Evolutionary conservation across 495 filamentous ascomycete species (phyloP), one percentile per base, ranked within the genome.

Genomic region (Penicillium flavigenum): DNA sequence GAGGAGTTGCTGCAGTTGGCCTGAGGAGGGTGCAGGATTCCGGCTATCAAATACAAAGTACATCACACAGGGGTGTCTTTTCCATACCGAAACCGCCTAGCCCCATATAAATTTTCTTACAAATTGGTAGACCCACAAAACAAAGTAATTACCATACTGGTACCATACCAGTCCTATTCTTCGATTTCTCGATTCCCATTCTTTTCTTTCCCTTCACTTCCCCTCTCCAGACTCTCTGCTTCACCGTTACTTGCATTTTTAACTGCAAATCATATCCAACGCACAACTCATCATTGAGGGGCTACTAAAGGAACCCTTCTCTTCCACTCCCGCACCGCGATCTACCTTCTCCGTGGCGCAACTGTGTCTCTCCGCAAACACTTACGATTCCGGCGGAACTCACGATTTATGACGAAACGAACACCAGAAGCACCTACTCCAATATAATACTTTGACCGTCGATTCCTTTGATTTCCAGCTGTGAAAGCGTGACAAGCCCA

Each of bases 391-490:
- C 50, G 43, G 36, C 32, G 43, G 14, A 27, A 17, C 43, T 63
- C 41, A 66, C 58, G 67, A 65, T 49, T 61, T 59, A 72, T 60
- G 70, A 72, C 70, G 67, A 62, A 47, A 70, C 70, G 70, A 67
- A 51, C 51, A 43, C 14, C 20, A 3, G 32, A 39, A 34, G 11
- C n/a, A 42, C n/a, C 16, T 10, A 2, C 17, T 17, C 44, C 41
- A 7, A 50, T 29, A 17, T 52, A 52, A 31, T 52, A 42, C 2
- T 20, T 12, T 29, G 5, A 34, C 11, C 3, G 10, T 17, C 12
- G 31, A 11, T 19, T 38, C 24, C 36, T 41, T 39, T 4, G 2
- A 32, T 52, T 26, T 9, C 16, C 7, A 39, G 36, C 38, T 22
- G n/a, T 10, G 29, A 14, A 55, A 39, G 12, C 3, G 42, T 36